Conservation (phyloP, 192 early-diverging fungal genomes). For the Lobosporangium transversale region DNA sequence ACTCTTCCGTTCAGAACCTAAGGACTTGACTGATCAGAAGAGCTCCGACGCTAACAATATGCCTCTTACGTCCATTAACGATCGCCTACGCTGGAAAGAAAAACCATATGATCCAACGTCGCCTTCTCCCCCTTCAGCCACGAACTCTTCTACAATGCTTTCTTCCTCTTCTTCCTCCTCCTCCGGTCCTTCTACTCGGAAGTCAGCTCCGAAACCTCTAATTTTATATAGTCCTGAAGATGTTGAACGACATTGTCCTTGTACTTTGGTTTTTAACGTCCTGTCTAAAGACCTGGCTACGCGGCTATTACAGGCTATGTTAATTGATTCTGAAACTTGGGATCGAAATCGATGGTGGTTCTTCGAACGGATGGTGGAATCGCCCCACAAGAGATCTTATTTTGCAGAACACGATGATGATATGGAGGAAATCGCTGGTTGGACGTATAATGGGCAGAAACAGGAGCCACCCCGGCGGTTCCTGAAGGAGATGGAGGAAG, state of each 20-base stretch:
- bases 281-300: constrained; percentile 45
- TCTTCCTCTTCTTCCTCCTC: neutral
- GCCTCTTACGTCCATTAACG: constrained; percentile 30
- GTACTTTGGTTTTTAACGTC: constrained; percentile 44
- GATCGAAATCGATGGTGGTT: constrained; percentile 53
- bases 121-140: neutral
- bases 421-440: constrained; percentile 33
- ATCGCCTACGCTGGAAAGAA: constrained; percentile 46
- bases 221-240: constrained; percentile 45
- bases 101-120: constrained; percentile 2
- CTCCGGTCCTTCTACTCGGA: neutral
- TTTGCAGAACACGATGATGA: constrained; percentile 32
- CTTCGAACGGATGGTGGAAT: constrained; percentile 52
- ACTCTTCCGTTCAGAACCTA: neutral
- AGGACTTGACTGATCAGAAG: neutral
- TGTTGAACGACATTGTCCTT: constrained; percentile 37
- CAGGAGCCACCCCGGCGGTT: constrained; percentile 32
- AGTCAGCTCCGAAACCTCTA: constrained; percentile 27
- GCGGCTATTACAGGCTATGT: constrained; percentile 35
- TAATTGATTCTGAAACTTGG: constrained; percentile 51
- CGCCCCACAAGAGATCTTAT: constrained; percentile 48
- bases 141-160: too few species aligned
- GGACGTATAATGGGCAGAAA: constrained; percentile 44
- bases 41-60: neutral
- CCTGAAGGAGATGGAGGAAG: constrained; percentile 51